phyloP scores from a whole-genome alignment of 208 protist species.

The Acanthamoeba triangularis region DNA sequence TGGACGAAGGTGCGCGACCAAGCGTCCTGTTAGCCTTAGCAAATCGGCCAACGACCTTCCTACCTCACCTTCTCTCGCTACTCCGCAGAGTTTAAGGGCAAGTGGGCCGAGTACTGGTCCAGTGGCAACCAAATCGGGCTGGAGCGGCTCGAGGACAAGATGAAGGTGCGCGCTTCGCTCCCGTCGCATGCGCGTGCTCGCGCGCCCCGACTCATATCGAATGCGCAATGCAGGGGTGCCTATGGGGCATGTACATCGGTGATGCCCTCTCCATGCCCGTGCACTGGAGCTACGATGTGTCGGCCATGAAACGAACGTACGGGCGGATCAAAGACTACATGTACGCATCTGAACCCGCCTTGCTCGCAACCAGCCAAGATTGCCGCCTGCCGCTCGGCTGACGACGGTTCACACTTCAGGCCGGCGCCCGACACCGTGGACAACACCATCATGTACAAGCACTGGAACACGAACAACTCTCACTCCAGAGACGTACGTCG shows the following conservation, averaged over 20 bases:
- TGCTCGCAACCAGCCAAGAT: not conserved
- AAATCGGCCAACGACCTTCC: not conserved
- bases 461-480: not conserved
- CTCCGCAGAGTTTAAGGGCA: not conserved
- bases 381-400: not conserved
- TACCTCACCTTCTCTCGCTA: not conserved
- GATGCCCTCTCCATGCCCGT: constrained; percentile 80
- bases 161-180: not conserved
- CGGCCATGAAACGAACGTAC: not conserved
- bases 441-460: constrained; percentile 57
- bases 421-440: constrained; percentile 25
- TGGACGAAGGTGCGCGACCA: not conserved
- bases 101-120: not conserved
- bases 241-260: constrained; percentile 75
- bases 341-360: not conserved
- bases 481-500: constrained; percentile 35
- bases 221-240: not conserved
- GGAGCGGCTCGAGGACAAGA: not conserved
- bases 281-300: constrained; percentile 78
- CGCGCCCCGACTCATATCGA: not conserved
- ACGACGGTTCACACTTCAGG: not conserved
- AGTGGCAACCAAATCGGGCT: not conserved
- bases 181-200: not conserved
- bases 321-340: not conserved
- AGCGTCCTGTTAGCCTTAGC: not conserved